Evolutionary conservation across 345 rosid genomes (phyloP).

Genomic region (Camelina laxa): DNA sequence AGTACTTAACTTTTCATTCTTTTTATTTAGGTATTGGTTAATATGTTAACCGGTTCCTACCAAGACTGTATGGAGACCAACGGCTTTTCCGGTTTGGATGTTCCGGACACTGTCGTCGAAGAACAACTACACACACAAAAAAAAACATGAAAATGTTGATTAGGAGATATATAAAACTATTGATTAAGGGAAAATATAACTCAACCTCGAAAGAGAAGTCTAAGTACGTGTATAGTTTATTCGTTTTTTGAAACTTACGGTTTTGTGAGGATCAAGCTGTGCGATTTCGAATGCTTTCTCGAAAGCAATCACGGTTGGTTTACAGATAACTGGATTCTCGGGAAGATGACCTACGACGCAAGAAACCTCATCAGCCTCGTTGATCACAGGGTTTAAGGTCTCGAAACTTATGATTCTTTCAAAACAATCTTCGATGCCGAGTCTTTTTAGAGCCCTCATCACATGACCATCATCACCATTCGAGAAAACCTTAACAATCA

Average conservation of each 20-base stretch:
- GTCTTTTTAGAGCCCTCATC: constrained; percentile 63
- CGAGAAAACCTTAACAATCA: constrained; percentile 67
- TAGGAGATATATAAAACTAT: neutral
- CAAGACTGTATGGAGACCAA: constrained; percentile 79
- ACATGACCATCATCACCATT: constrained; percentile 85
- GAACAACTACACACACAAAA: constrained; percentile 59
- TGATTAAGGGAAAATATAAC: neutral
- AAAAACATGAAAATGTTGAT: neutral
- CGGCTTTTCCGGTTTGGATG: constrained; percentile 65
- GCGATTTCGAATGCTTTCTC: constrained; percentile 65
- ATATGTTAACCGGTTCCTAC: constrained; percentile 48
- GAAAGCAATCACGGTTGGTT: constrained; percentile 73
- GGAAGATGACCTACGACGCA: constrained; percentile 41
- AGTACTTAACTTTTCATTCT: neutral
- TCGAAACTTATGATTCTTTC: constrained; percentile 93
- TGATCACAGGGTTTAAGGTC: constrained; percentile 68
- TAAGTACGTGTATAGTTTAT: neutral
- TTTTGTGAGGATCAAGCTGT: constrained; percentile 62
- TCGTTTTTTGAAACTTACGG: neutral
- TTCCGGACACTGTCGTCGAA: constrained; percentile 86
- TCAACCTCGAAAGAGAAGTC: neutral
- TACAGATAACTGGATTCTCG: constrained; percentile 70
- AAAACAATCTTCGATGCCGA: constrained; percentile 86
- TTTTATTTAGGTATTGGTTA: neutral
- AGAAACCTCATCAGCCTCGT: constrained; percentile 32